Evolutionary conservation across 2,329 filamentous ascomycete genomes (phyloP).

Genomic region (Aspergillus sp.): DNA sequence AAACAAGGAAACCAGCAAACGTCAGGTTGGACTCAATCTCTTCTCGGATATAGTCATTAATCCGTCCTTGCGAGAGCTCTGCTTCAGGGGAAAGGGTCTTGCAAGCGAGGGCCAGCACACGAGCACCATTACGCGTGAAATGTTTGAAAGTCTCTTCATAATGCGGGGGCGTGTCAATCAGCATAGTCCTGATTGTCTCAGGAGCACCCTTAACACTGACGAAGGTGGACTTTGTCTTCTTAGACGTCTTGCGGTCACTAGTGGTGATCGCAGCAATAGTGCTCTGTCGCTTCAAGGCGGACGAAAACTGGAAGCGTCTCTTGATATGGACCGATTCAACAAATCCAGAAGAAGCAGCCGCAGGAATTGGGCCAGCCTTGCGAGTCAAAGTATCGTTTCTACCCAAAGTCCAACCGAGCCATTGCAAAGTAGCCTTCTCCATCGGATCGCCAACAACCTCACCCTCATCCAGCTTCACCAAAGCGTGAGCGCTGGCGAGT

Average conservation of each 20-base stretch:
- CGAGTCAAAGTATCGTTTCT: slow-evolving; percentile 75
- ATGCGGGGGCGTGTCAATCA: slow-evolving; percentile 69
- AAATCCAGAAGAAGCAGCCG: slow-evolving; percentile 31
- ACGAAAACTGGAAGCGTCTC: slow-evolving; percentile 96
- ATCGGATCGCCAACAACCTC: slow-evolving; percentile 97
- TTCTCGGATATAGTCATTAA: slow-evolving; percentile 92
- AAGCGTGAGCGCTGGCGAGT: slow-evolving; percentile 84
- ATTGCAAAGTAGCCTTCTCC: slow-evolving; percentile 89
- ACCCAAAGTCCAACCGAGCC: slow-evolving; percentile 88
- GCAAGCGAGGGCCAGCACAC: slow-evolving; percentile 87
- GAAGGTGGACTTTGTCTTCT: slow-evolving; percentile 76
- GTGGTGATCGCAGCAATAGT: slow-evolving; percentile 77
- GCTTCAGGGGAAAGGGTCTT: slow-evolving; percentile 77
- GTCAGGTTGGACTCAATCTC: slow-evolving; percentile 74
- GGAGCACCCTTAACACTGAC: slow-evolving; percentile 94
- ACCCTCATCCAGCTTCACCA: slow-evolving; percentile 93
- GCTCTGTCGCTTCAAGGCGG: slow-evolving; percentile 89
- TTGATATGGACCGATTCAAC: slow-evolving; percentile 83
- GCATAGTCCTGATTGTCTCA: slow-evolving; percentile 92
- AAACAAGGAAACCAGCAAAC: slow-evolving; percentile 91
- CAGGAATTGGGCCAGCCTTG: slow-evolving; percentile 41
- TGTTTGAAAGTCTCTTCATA: slow-evolving; percentile 99
- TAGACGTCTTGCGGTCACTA: slow-evolving; percentile 62
- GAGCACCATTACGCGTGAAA: slow-evolving; percentile 90
- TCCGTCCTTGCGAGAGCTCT: slow-evolving; percentile 72